Evolutionary conservation across 345 rosid species (phyloP).

Genomic region (Diplotaxis tenuifolia): DNA sequence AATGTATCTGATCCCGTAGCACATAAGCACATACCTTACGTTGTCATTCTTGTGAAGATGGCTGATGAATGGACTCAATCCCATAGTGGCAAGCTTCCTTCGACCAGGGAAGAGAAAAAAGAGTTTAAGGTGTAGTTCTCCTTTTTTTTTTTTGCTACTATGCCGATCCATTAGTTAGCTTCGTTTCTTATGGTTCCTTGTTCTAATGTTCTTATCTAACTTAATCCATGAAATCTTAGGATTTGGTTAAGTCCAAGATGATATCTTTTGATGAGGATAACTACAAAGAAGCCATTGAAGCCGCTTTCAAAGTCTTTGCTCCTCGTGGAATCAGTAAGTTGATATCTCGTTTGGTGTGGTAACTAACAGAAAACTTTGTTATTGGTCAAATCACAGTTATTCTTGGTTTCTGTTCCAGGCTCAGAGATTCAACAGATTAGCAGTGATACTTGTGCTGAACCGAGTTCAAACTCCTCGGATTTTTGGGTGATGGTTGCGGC

Average conservation of each 20-base stretch:
- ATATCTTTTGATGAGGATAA: conserved; percentile 77
- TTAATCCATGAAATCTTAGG: conserved; percentile 47
- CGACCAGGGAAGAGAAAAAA: conserved; percentile 82
- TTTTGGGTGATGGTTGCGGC: conserved; percentile 99
- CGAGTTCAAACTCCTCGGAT: conserved; percentile 63
- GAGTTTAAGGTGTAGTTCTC: conserved; percentile 67
- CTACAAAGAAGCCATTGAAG: conserved; percentile 87
- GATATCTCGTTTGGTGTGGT: conserved; percentile 14
- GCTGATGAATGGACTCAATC: conserved; percentile 78
- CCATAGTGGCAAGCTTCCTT: conserved; percentile 76
- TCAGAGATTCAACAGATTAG: conserved; percentile 58
- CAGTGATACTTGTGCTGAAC: conserved; percentile 64
- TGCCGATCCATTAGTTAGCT: neutral
- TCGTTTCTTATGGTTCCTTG: conserved; percentile 19
- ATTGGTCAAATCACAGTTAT: neutral
- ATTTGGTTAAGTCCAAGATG: conserved; percentile 75
- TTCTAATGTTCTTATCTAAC: conserved; percentile 24
- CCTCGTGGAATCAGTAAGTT: conserved; percentile 90
- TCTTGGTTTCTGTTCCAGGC: conserved; percentile 44
- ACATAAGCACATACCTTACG: conserved; percentile 93
- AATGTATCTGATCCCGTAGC: conserved; percentile 69
- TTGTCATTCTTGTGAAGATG: conserved; percentile 79
- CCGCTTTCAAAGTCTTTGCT: conserved; percentile 88
- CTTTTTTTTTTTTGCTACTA: conserved; percentile 20
- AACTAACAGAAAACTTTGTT: neutral